Base-by-base conservation (phyloP, 345 rosid species). In the Boechera stricta region DNA sequence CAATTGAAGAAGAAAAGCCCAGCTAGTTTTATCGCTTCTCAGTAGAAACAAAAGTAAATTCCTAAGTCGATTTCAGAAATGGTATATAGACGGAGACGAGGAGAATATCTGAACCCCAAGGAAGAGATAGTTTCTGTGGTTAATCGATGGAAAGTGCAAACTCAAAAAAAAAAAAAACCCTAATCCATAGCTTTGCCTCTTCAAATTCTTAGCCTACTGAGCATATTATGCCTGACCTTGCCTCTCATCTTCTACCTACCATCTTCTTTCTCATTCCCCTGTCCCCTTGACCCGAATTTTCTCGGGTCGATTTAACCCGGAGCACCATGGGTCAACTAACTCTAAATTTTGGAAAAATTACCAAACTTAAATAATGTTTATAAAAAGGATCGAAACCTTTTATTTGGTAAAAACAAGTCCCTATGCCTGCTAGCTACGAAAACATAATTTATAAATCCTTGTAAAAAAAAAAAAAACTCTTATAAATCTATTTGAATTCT, bases 51-150 rank as follows among this genome's bases (percentile, higher is more conserved):
- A 26, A 55, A 44, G 41, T 56, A 6, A 29, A 35, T 76, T 59
- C 41, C 24, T 7, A 56, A 62, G 72, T 41, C 29, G 75, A 59
- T 69, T 48, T 67, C 3, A 38, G 11, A 61, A 68, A 39, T 49
- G 61, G 44, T 44, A 44, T 67, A 42, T 68, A 68, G 75, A 69
- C 36, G 79, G 69, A 39, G 44, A 67, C 44, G 53, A 62, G 4
- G 74, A 68, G 82, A 79, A 79, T 79, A 64, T 74, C 67, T 74
- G 15, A 69, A 62, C 7, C 9, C 49, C 11, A 78, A 73, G 82
- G 45, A 78, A 78, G 78, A 73, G 58, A 67, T 73, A 11, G 24
- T 31, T 48, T 77, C 4, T 32, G 4, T 28, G 35, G 38, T 28
- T 47, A 62, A 78, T 51, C 69, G 54, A 67, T 38, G 47, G 57